Evolutionary conservation across 2,329 filamentous ascomycete genomes (phyloP), one percentile per base, ranked within the genome.

Genomic region (Tetracladium maxilliforme): DNA sequence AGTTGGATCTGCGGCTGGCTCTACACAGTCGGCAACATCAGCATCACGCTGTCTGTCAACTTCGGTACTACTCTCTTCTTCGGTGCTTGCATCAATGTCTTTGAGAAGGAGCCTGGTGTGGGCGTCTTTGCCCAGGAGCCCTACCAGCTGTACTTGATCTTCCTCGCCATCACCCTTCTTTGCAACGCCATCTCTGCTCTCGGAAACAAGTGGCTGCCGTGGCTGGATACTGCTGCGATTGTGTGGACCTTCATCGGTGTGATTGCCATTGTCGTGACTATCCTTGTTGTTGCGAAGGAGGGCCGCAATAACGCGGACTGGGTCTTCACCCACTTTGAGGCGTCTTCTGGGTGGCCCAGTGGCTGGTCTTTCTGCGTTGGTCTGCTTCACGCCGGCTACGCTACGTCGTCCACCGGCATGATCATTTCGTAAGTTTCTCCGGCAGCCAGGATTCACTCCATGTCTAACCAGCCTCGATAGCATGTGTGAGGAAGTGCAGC

Each of bases 21-120:
- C 13, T 84, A 79, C 43, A 65, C 81, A 11, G 70, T 82, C 25
- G 80, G 80, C 30, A 84, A 84, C 51, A 75, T 83, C 46, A 82
- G 75, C 36, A 86, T 86, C 37, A 83, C 78, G 0, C 58, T 83
- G n/a, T 67, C 76, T n/a, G 77, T 83, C 43, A 80, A 81, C 54
- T 84, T 83, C 39, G 79, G 76, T n/a, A n/a, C n/a, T n/a, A 41
- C 61, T 4, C 47, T 61, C 10, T 66, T 68, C 45, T 44, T 67
- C 25, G 51, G 63, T 34, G 58, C 54, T 22, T 66, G 61, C 35
- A 51, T 69, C 42, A 65, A 68, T 36, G 55, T 68, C 27, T 70
- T 66, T 39, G 53, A 59, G 32, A 44, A 45, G 24, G 48, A 47
- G 8, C 46, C 51, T 4, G 61, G 58, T 10, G 48, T 53, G 13